These are phyloP conservation scores for Hygrocybe coccinea DNA, from an alignment of 768 basidiomycete species.

Conservation along the genomic window DNA sequence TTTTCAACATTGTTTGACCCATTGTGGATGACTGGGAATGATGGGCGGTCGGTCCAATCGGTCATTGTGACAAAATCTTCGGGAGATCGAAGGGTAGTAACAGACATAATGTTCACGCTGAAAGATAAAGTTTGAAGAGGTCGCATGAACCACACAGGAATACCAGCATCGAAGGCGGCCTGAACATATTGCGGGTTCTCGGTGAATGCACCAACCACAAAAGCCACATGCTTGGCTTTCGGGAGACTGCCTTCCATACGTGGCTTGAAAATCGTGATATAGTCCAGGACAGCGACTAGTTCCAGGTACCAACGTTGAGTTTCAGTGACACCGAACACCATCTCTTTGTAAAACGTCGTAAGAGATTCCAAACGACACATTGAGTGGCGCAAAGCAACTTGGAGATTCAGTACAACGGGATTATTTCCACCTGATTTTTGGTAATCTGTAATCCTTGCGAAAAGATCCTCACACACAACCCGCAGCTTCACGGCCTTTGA, in stretches of 20 bases:
- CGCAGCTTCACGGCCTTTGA: no score
- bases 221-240: neutral
- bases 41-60: no score
- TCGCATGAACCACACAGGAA: constrained; percentile 20
- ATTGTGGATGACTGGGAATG: no score
- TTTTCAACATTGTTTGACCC: no score
- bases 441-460: no score
- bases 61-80: no score
- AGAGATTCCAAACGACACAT: neutral
- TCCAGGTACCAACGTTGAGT: constrained; percentile 15
- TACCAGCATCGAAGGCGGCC: constrained; percentile 10
- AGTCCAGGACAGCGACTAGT: constrained; percentile 9
- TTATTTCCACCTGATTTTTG: no score
- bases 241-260: constrained; percentile 3
- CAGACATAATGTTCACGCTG: no score
- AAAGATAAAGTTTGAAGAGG: neutral
- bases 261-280: constrained; percentile 8
- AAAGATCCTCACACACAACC: no score
- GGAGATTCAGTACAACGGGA: no score
- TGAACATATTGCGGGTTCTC: constrained; percentile 3
- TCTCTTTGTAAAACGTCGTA: neutral
- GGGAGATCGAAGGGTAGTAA: no score
- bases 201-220: constrained; percentile 14
- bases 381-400: no score
- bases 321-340: constrained; percentile 2